phyloP scores from a whole-genome alignment of 106 monocot genomes.

The Hemerocallis citrina region DNA sequence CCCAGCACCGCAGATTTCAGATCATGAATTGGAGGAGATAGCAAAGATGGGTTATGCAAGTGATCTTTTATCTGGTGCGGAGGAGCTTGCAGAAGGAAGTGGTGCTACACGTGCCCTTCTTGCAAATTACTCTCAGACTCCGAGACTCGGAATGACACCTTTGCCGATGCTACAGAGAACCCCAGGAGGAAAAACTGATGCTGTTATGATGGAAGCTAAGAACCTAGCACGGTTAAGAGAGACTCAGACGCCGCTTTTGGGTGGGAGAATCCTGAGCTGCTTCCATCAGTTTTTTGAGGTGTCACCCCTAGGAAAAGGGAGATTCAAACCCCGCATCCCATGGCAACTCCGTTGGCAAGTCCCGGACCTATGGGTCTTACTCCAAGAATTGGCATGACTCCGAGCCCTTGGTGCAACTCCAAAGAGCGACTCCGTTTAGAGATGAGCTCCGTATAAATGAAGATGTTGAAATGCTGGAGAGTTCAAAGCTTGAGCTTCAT shows the following conservation, averaged over 20 bases:
- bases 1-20: slow-evolving; percentile 84
- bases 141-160: slow-evolving; percentile 54
- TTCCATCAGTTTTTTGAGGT: slow-evolving; percentile 85
- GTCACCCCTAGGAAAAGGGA: slow-evolving; percentile 86
- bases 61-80: slow-evolving; percentile 47
- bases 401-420: slow-evolving; percentile 60
- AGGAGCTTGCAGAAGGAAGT: slow-evolving; percentile 60
- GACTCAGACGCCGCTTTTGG: slow-evolving; percentile 87
- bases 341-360: slow-evolving; percentile 71
- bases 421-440: slow-evolving; percentile 63
- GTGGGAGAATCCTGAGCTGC: slow-evolving; percentile 90
- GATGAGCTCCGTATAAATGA: slow-evolving; percentile 89
- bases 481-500: slow-evolving; percentile 47
- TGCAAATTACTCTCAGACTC: slow-evolving; percentile 82
- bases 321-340: slow-evolving; percentile 86
- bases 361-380: slow-evolving; percentile 74
- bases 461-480: slow-evolving; percentile 63
- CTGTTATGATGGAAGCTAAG: slow-evolving; percentile 97
- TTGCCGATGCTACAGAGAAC: slow-evolving; percentile 81
- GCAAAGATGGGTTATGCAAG: slow-evolving; percentile 84
- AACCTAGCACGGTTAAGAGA: slow-evolving; percentile 85
- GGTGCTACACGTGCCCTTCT: slow-evolving; percentile 75
- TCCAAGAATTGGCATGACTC: slow-evolving; percentile 82
- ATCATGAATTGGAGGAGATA: slow-evolving; percentile 87
- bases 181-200: slow-evolving; percentile 63